phyloP scores from a whole-genome alignment of 441 rosid species.

The Euphorbia neoarborescens region DNA sequence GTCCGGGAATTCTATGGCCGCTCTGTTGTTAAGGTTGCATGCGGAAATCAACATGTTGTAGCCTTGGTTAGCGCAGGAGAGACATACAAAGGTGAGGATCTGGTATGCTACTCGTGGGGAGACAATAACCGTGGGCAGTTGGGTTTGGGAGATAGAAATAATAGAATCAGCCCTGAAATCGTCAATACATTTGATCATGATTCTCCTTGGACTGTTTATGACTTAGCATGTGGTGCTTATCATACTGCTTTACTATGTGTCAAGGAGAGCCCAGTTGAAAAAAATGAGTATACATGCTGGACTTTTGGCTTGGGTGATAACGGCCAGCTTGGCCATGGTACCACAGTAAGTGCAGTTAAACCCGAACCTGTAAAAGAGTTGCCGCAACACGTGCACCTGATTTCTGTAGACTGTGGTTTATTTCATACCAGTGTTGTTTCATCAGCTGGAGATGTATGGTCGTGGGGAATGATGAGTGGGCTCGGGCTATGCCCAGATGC shows the following conservation, averaged over 20 bases:
- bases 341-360: constrained; percentile 38
- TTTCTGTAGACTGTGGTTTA: constrained; percentile 77
- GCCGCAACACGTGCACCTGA: constrained; percentile 38
- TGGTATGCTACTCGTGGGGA: constrained; percentile 77
- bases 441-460: constrained; percentile 77
- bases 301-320: constrained; percentile 84
- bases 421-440: constrained; percentile 85
- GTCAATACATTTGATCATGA: constrained; percentile 45
- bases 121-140: constrained; percentile 64
- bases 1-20: constrained; percentile 56
- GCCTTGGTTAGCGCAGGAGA: constrained; percentile 60
- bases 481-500: constrained; percentile 82
- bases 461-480: constrained; percentile 93
- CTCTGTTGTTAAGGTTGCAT: constrained; percentile 78
- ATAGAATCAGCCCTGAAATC: constrained; percentile 49
- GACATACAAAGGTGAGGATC: constrained; percentile 35
- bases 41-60: constrained; percentile 77
- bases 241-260: constrained; percentile 73
- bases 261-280: constrained; percentile 40
- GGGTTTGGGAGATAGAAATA: constrained; percentile 65
- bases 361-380: constrained; percentile 63
- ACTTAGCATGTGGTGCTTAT: constrained; percentile 75
- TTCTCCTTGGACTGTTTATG: constrained; percentile 51
- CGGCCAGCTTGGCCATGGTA: constrained; percentile 88
- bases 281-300: constrained; percentile 57